Evolutionary conservation across 768 basidiomycete genomes (phyloP).

Genomic region (Sarcodon aspratus): DNA sequence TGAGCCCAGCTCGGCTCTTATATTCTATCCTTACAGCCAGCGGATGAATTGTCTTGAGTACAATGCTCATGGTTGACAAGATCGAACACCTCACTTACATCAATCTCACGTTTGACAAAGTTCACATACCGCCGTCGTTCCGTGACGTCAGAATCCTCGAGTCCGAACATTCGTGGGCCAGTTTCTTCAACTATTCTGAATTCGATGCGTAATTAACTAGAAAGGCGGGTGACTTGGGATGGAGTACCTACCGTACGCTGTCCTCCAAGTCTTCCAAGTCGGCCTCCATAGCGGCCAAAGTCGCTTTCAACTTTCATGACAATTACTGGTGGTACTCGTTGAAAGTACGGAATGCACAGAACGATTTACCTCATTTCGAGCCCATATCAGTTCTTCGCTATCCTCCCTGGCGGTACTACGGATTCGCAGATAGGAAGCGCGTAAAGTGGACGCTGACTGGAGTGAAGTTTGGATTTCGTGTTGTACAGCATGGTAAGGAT

Average conservation of each 20-base stretch:
- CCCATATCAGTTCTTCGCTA: constrained; percentile 75
- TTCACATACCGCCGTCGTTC: constrained; percentile 68
- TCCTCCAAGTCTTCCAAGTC: constrained; percentile 92
- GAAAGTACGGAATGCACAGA: neutral
- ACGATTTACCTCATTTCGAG: constrained; percentile 55
- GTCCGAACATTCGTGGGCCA: constrained; percentile 75
- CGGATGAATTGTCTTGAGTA: constrained; percentile 1
- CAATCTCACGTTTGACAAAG: constrained; percentile 63
- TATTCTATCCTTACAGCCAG: constrained; percentile 49
- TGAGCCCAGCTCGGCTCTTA: constrained; percentile 51
- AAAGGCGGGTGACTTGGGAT: neutral
- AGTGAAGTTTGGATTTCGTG: constrained; percentile 72
- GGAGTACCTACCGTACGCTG: constrained; percentile 62
- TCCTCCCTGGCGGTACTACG: constrained; percentile 60
- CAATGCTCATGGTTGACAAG: neutral
- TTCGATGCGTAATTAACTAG: neutral
- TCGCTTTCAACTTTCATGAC: constrained; percentile 47
- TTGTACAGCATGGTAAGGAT: constrained; percentile 84
- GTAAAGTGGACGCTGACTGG: constrained; percentile 57
- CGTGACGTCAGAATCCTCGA: constrained; percentile 68
- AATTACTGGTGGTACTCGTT: neutral
- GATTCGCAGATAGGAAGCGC: constrained; percentile 70
- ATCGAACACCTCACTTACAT: constrained; percentile 48
- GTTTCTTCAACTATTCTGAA: constrained; percentile 77
- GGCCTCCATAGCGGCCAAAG: constrained; percentile 67